A percentile compares a stretch with the other conserved stretches of the same genome.
Evolutionary conservation across 2,329 filamentous ascomycete genomes (phyloP).

Genomic region (Neofusicoccum sp.): DNA sequence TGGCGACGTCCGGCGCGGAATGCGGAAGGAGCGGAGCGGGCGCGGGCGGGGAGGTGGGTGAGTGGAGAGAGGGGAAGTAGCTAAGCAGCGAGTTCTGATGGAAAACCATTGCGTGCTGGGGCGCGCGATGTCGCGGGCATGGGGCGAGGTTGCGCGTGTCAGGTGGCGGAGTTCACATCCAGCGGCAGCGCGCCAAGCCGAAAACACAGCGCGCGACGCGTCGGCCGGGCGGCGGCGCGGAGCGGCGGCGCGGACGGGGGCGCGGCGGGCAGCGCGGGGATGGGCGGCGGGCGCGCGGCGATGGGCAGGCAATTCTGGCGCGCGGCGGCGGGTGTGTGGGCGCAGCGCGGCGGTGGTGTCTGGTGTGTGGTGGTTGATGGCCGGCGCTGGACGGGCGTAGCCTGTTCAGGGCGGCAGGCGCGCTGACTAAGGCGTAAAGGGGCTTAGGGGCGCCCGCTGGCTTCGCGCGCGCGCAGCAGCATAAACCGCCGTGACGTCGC

Average conservation of each 20-base stretch:
- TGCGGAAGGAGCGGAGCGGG: constrained; percentile 6
- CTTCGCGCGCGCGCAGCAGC: background rate
- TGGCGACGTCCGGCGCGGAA: constrained; percentile 11
- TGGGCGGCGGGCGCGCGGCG: background rate
- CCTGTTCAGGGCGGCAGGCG: background rate
- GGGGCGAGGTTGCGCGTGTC: constrained; percentile 21
- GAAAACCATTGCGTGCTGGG: background rate
- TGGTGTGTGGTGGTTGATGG: constrained; percentile 11
- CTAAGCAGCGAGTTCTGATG: constrained; percentile 16
- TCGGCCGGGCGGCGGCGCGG: background rate
- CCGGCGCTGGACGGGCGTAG: constrained; percentile 2
- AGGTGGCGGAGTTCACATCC: constrained; percentile 20
- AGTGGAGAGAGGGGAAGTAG: constrained; percentile 12
- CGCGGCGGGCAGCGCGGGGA: background rate
- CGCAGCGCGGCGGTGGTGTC: background rate
- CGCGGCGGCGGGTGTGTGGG: background rate
- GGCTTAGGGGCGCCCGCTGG: constrained; percentile 12
- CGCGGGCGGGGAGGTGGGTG: background rate
- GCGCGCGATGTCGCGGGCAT: background rate
- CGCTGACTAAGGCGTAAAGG: constrained; percentile 18
- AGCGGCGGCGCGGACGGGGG: background rate
- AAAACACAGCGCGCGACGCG: constrained; percentile 18
- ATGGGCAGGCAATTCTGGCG: background rate
- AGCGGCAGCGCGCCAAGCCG: constrained; percentile 16
- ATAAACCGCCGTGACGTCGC: constrained; percentile 10